Percentiles rank a stretch among this genome's conserved stretches.
Evolutionary conservation across 495 filamentous ascomycete species (phyloP).

Genomic region (Podospora conica): DNA sequence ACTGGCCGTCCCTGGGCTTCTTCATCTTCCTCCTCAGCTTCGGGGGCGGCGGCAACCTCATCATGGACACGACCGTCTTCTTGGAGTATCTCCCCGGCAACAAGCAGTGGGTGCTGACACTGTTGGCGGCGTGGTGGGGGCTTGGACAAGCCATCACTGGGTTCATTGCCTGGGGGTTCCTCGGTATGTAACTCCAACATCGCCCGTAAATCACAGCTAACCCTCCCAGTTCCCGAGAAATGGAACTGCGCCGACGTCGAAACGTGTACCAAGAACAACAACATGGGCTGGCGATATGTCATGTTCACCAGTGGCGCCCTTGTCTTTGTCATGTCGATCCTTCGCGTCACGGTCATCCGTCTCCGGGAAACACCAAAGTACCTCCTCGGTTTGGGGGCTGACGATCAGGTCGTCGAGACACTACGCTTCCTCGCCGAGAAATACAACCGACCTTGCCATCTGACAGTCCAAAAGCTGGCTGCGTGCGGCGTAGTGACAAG

Average conservation of each 20-base stretch:
- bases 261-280: constrained; percentile 54
- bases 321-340: constrained; percentile 58
- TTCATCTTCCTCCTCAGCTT: constrained; percentile 66
- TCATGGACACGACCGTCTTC: constrained; percentile 60
- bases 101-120: constrained; percentile 32
- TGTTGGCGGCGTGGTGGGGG: constrained; percentile 71
- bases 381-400: constrained; percentile 57
- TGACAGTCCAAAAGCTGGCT: constrained; percentile 56
- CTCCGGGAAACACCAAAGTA: constrained; percentile 70
- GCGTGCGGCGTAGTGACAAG: constrained; percentile 42
- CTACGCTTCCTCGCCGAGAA: constrained; percentile 55
- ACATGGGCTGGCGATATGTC: constrained; percentile 81
- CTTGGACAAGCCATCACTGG: constrained; percentile 65
- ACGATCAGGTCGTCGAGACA: constrained; percentile 54
- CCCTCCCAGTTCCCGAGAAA: constrained; percentile 28
- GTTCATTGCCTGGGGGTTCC: constrained; percentile 69
- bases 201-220: neutral
- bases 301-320: constrained; percentile 59
- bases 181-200: constrained; percentile 44
- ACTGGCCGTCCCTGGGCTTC: constrained; percentile 56
- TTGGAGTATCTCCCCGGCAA: too few species aligned
- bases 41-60: constrained; percentile 68
- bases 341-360: constrained; percentile 61
- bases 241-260: constrained; percentile 56
- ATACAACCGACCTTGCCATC: constrained; percentile 55